Evolutionary conservation across 306 rosid genomes (phyloP).

Genomic region (Acacia crassicarpa): DNA sequence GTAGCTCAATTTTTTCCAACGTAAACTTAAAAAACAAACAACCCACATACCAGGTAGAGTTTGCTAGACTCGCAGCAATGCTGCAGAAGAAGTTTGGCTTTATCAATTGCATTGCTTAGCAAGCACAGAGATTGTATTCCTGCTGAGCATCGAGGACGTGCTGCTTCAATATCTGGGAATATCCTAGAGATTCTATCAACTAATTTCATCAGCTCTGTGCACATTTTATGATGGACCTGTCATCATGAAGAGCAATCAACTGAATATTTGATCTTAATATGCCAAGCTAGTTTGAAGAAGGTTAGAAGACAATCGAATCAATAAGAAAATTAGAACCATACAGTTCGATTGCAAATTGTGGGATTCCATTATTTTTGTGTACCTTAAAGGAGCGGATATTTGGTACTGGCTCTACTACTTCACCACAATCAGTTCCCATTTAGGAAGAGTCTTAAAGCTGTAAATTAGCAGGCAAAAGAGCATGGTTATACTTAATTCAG

Average conservation of each 20-base stretch:
- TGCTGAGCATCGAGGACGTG: slow-evolving; percentile 72
- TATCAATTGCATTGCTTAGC: slow-evolving; percentile 50
- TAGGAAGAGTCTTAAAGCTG: slow-evolving; percentile 42
- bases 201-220: slow-evolving; percentile 59
- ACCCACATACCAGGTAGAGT: slow-evolving; percentile 79
- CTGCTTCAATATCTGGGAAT: slow-evolving; percentile 70
- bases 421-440: slow-evolving; percentile 75
- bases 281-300: slow-evolving; percentile 17
- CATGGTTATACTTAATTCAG: slow-evolving; percentile 29
- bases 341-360: background rate
- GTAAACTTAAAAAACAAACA: slow-evolving; percentile 8
- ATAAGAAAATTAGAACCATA: background rate
- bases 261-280: slow-evolving; percentile 10
- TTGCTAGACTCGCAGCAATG: slow-evolving; percentile 72
- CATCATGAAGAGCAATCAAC: slow-evolving; percentile 33
- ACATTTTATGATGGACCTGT: slow-evolving; percentile 71
- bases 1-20: background rate
- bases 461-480: slow-evolving; percentile 30
- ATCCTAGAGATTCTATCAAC: slow-evolving; percentile 53
- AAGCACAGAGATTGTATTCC: slow-evolving; percentile 68
- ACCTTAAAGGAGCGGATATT: slow-evolving; percentile 65
- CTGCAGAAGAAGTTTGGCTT: slow-evolving; percentile 60
- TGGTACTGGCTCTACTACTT: slow-evolving; percentile 42
- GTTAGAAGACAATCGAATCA: background rate
- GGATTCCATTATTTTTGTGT: slow-evolving; percentile 18